phyloP scores from a whole-genome alignment of 495 filamentous ascomycete species.

The Pseudomonodictys pantanalensis region DNA sequence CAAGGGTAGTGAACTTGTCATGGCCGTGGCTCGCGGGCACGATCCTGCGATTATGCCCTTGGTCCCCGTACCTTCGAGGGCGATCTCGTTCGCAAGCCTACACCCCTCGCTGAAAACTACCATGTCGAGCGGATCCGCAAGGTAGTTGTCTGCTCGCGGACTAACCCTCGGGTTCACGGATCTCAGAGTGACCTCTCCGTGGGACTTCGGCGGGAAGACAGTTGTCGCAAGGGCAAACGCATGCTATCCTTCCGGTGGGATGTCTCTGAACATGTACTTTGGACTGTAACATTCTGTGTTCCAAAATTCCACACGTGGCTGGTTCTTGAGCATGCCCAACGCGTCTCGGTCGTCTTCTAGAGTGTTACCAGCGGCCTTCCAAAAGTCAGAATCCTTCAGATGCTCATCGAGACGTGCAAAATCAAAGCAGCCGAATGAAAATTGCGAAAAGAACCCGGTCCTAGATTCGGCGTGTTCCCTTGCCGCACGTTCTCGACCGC shows the following conservation, averaged over 20 bases:
- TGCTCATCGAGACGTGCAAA: slow-evolving; percentile 42
- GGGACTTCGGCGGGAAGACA: slow-evolving; percentile 39
- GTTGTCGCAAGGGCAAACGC: slow-evolving; percentile 37
- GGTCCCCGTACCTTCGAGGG: slow-evolving; percentile 51
- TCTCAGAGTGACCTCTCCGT: slow-evolving; percentile 53
- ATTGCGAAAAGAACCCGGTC: background rate
- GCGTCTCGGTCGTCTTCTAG: slow-evolving; percentile 3
- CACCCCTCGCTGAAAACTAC: slow-evolving; percentile 29
- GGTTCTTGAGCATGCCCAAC: background rate
- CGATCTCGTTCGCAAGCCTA: slow-evolving; percentile 49
- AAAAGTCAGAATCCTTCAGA: background rate
- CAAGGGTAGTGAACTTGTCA: slow-evolving; percentile 47
- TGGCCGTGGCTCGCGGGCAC: slow-evolving; percentile 49
- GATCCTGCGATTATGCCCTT: slow-evolving; percentile 55
- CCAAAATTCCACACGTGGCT: slow-evolving; percentile 11
- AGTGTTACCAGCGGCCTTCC: slow-evolving; percentile 46
- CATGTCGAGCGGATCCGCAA: slow-evolving; percentile 38
- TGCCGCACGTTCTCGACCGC: slow-evolving; percentile 40
- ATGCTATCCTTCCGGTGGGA: slow-evolving; percentile 17
- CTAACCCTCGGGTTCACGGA: slow-evolving; percentile 54
- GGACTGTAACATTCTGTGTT: slow-evolving; percentile 14
- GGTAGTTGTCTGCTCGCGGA: slow-evolving; percentile 56
- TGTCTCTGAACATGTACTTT: background rate
- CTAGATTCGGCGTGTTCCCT: slow-evolving; percentile 44
- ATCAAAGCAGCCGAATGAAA: slow-evolving; percentile 46